Percentiles rank a stretch among this genome's conserved stretches.
Conservation (phyloP, 352 stramenopile species). For the Pythium phragmiticola region DNA sequence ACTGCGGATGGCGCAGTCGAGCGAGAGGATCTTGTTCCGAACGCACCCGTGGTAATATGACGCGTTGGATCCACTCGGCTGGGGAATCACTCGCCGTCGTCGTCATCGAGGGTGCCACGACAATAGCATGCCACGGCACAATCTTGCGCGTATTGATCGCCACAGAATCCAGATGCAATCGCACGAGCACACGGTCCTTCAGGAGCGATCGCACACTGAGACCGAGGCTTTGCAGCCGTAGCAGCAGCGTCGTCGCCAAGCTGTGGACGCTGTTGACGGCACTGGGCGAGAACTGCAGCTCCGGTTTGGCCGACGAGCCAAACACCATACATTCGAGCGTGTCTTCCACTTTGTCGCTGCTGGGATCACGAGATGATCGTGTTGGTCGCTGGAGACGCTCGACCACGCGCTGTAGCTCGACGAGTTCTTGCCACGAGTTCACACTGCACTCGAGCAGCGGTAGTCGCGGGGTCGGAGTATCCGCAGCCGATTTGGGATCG, state of each 20-base stretch:
- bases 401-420: constrained; percentile 47
- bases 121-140: constrained; percentile 5
- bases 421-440: constrained; percentile 44
- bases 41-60: neutral
- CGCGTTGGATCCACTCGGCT: constrained; percentile 16
- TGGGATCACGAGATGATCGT: neutral
- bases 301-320: constrained; percentile 25
- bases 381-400: constrained; percentile 31
- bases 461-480: constrained; percentile 15
- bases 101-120: neutral
- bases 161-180: constrained; percentile 8
- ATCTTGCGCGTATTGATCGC: constrained; percentile 7
- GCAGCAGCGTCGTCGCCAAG: constrained; percentile 40
- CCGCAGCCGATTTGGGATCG: neutral
- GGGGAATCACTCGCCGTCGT: neutral
- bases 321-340: constrained; percentile 27
- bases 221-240: constrained; percentile 48
- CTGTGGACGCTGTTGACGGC: constrained; percentile 45
- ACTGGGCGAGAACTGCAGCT: constrained; percentile 30
- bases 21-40: neutral
- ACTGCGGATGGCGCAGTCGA: constrained; percentile 31
- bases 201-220: constrained; percentile 22
- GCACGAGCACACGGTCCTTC: constrained; percentile 5
- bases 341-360: constrained; percentile 13
- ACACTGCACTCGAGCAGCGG: constrained; percentile 48